Conservation (phyloP, 768 basidiomycete genomes). For the Lactarius pseudohatsudake region DNA sequence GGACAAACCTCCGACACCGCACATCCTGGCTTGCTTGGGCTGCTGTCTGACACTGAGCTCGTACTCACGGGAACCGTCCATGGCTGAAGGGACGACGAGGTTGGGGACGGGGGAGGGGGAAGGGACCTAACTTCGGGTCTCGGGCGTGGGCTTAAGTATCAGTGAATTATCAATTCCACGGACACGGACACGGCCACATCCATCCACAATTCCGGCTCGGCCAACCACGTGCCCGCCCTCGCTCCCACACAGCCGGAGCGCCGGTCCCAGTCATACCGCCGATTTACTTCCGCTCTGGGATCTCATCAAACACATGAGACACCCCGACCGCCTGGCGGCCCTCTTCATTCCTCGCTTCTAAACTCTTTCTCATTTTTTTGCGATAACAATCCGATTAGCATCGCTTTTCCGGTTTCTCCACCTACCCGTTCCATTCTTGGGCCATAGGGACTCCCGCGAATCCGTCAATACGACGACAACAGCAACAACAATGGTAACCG, state of each 20-base stretch:
- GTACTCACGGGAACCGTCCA: conserved; percentile 61
- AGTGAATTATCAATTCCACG: conserved; percentile 26
- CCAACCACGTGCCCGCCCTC: conserved; percentile 16
- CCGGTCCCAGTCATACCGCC: conserved; percentile 21
- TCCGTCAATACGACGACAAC: conserved; percentile 3
- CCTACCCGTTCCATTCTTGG: conserved; percentile 12
- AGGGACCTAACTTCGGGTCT: conserved; percentile 26
- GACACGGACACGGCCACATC: conserved; percentile 23
- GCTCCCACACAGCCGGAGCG: conserved; percentile 24
- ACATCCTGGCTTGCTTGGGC: conserved; percentile 90
- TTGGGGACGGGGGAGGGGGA: conserved; percentile 25
- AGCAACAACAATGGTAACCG: conserved; percentile 5
- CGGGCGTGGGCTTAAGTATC: conserved; percentile 27
- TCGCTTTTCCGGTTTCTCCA: neutral
- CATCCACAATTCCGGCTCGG: conserved; percentile 24
- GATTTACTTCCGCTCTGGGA: conserved; percentile 16
- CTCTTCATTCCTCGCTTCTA: conserved; percentile 9
- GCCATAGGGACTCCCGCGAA: conserved; percentile 15
- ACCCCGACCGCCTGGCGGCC: conserved; percentile 15
- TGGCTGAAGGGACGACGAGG: conserved; percentile 7
- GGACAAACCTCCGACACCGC: conserved; percentile 76
- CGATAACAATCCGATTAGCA: conserved; percentile 11
- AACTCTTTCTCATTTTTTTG: neutral
- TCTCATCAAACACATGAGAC: neutral
- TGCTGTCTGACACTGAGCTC: conserved; percentile 86